These are phyloP conservation scores for Microcera coccophila DNA, from an alignment of 2,329 filamentous ascomycete species.

Conservation along the genomic window DNA sequence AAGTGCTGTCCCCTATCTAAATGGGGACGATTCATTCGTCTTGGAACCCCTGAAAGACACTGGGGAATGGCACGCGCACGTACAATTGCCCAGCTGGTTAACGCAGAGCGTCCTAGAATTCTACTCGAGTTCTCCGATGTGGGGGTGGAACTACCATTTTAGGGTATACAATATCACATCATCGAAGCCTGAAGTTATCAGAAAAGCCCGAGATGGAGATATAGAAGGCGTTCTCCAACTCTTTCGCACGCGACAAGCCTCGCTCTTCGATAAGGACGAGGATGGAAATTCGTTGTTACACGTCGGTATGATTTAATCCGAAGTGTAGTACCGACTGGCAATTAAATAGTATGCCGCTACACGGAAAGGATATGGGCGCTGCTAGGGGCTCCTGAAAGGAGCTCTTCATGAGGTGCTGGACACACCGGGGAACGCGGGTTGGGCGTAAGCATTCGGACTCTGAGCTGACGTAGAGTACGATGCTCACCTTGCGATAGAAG, in stretches of 20 bases:
- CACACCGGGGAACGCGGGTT: too few species aligned
- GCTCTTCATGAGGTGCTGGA: conserved; percentile 10
- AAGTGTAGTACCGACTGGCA: too few species aligned
- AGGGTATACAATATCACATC: conserved; percentile 23
- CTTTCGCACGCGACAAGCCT: conserved; percentile 18
- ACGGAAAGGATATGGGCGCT: conserved; percentile 8
- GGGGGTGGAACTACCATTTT: conserved; percentile 20
- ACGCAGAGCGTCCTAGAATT: conserved; percentile 17
- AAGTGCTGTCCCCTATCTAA: conserved; percentile 10
- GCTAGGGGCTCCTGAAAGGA: too few species aligned
- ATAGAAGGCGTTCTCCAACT: conserved; percentile 16
- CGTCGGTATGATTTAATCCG: conserved; percentile 7
- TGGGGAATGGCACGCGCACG: conserved; percentile 19
- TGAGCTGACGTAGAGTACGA: too few species aligned
- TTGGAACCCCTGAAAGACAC: conserved; percentile 5
- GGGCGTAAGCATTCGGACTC: too few species aligned
- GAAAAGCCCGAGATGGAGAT: conserved; percentile 11
- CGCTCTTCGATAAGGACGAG: conserved; percentile 21
- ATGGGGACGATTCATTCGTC: conserved; percentile 12
- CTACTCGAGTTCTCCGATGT: conserved; percentile 7
- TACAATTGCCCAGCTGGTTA: conserved; percentile 24
- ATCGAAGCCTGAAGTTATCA: conserved; percentile 11
- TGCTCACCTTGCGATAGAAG: too few species aligned
- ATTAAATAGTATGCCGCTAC: conserved; percentile 17
- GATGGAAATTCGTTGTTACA: conserved; percentile 12